Evolutionary conservation across 352 stramenopile genomes (phyloP).

Genomic region (Phytophthora fragariaefolia): DNA sequence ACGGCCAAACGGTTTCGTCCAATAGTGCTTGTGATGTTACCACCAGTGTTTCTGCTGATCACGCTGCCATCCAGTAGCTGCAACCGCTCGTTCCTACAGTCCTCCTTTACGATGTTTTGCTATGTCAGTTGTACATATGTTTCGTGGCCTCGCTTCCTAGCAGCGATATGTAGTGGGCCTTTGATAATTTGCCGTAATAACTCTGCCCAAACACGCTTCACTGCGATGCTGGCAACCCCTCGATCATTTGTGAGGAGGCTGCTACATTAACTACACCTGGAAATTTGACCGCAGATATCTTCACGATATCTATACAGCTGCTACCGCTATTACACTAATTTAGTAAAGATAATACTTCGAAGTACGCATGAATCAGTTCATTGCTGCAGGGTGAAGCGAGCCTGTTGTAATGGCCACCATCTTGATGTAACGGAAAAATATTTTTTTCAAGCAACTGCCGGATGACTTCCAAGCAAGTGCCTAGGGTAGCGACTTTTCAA

Average conservation of each 20-base stretch:
- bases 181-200: not conserved
- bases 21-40: not conserved
- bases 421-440: too few species aligned
- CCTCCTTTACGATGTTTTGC: not conserved
- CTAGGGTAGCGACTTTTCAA: too few species aligned
- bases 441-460: too few species aligned
- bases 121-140: not conserved
- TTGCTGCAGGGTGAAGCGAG: too few species aligned
- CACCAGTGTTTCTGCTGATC: not conserved
- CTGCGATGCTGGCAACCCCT: not conserved
- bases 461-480: too few species aligned
- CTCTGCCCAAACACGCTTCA: not conserved
- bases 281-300: not conserved
- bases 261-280: not conserved
- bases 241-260: not conserved
- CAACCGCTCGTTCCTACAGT: not conserved
- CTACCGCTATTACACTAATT: too few species aligned
- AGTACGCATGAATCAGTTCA: too few species aligned
- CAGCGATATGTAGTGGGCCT: not conserved
- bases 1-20: too few species aligned
- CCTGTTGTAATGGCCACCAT: too few species aligned
- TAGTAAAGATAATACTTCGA: too few species aligned
- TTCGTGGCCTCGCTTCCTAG: not conserved
- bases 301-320: too few species aligned
- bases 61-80: not conserved